Conservation (phyloP, 768 basidiomycete genomes). For the Lanmaoa pseudosensibilis region DNA sequence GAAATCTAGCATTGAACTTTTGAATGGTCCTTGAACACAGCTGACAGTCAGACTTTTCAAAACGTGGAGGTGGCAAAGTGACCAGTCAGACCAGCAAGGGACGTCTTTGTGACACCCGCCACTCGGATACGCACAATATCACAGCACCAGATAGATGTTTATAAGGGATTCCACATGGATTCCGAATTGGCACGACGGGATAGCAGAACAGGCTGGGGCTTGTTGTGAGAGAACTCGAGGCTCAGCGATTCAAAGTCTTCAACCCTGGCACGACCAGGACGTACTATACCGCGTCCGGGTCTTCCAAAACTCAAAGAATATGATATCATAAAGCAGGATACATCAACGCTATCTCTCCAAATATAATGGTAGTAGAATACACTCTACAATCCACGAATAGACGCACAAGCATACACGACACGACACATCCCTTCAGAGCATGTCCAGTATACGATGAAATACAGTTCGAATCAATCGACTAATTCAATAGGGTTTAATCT, state of each 20-base stretch:
- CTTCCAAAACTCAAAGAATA: background rate
- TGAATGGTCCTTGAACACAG: background rate
- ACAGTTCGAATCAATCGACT: constrained; percentile 17
- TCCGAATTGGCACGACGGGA: background rate
- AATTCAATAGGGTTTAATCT: constrained; percentile 31
- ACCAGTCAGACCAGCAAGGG: background rate
- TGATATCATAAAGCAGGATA: background rate
- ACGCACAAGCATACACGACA: constrained; percentile 6
- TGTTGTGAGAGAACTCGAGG: background rate
- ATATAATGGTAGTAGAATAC: background rate
- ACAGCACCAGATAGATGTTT: too few species aligned
- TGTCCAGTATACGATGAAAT: background rate
- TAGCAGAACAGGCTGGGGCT: background rate
- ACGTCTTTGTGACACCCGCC: background rate
- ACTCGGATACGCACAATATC: background rate
- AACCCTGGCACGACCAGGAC: background rate
- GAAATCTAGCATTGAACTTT: background rate
- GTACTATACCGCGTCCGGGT: background rate
- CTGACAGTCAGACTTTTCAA: too few species aligned
- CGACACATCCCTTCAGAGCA: constrained; percentile 1
- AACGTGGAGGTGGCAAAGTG: background rate
- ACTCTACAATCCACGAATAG: background rate
- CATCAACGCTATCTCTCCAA: background rate
- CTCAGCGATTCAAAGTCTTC: background rate
- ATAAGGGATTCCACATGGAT: background rate